phyloP scores from a whole-genome alignment of 164 flowering plant genomes.

The Stephania yunnanensis region DNA sequence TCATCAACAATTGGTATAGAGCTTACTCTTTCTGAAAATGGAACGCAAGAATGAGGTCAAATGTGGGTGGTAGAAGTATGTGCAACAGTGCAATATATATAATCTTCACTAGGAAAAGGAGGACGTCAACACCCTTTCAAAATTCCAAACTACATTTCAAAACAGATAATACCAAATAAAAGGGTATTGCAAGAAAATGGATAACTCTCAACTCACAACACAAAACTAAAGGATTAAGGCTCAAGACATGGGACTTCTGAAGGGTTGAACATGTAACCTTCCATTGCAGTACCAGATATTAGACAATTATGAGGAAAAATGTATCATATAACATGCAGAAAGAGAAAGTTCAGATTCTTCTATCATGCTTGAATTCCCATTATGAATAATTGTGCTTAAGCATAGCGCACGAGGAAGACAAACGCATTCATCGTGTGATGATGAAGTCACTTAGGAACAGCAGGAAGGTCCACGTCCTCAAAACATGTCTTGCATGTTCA shows the following conservation, averaged over 20 bases:
- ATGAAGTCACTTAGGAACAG: neutral
- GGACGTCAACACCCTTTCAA: neutral
- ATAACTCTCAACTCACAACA: neutral
- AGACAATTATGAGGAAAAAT: neutral
- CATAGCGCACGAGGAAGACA: neutral
- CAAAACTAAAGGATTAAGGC: neutral
- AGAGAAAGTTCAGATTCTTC: neutral
- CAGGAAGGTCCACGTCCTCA: neutral
- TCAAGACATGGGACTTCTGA: neutral
- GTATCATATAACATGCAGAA: neutral
- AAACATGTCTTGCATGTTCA: neutral
- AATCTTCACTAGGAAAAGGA: constrained; percentile 1
- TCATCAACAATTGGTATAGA: constrained; percentile 27
- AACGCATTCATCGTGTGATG: neutral
- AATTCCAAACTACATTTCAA: neutral
- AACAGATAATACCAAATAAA: neutral
- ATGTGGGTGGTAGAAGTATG: neutral
- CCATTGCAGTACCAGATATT: neutral
- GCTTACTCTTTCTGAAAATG: constrained; percentile 24
- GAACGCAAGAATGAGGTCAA: constrained; percentile 4
- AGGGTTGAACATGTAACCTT: neutral
- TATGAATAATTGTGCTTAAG: neutral
- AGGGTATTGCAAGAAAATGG: neutral
- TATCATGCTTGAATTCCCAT: neutral
- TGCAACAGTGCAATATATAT: neutral